Evolutionary conservation across 768 basidiomycete species (phyloP), one percentile per base, ranked within the genome.

Genomic region (Nidularia sp.): DNA sequence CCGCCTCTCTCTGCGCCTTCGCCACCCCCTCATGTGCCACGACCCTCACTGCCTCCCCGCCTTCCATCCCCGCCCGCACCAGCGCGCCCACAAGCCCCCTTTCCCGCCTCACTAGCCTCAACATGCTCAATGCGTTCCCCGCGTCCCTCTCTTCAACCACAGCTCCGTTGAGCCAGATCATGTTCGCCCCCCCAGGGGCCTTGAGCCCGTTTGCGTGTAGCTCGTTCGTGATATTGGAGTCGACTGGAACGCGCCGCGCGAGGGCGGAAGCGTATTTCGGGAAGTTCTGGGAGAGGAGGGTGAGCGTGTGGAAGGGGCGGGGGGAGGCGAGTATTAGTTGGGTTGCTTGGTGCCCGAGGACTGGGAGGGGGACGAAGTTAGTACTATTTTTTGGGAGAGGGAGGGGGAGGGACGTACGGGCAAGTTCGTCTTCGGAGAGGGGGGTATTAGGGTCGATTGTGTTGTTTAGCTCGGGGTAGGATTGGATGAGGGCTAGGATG

Each of bases 161-260:
- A 4, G 79, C 73, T 0, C 96, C 97, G 55, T 98, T 98, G 25
- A 96, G 64, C 90, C 91, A 97, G 36, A 86, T 74, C 54, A 78
- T 67, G 63, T 75, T 85, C 35, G 73, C 56, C 1, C 86, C 84
- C 42, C 68, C 71, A 53, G 80, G 72, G 12, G 73, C 79, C 53
- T 75, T 80, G 29, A 72, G 56, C 53, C 80, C 75, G 56, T 92
- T 92, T 6, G 61, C 62, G 18, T 73, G 61, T 5, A 93, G 64
- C 60, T 91, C 90, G 0, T 76, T 65, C 0, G 63, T 60, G 6
- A 96, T 59, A 9, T 67, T 71, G 6, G 69, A 63, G 52, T 81
- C 78, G 2, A 81, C 69, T 1, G 70, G 59, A 42, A 93, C 81
- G 52, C 86, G 84, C 2, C 92, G 83, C 0, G 88, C 80, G 32